Conservation (phyloP, 73 alveolate genomes). For the Stentor roeselii region DNA sequence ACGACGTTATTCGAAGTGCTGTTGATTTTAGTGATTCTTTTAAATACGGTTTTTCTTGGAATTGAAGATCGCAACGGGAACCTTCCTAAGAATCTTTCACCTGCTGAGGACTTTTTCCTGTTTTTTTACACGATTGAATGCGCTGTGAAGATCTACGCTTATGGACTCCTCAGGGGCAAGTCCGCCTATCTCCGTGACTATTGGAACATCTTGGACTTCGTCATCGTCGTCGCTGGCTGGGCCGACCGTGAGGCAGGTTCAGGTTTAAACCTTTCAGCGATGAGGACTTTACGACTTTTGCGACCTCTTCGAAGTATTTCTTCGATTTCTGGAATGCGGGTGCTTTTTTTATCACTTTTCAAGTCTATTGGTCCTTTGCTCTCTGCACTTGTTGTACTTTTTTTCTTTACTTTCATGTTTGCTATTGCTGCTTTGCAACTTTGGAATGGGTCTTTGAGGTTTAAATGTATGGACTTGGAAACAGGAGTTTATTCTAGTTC, state of each 20-base stretch:
- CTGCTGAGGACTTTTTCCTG: slow-evolving; percentile 26
- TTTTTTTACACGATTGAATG: slow-evolving; percentile 18
- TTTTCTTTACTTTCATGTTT: slow-evolving; percentile 86
- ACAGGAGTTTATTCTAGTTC: slow-evolving; percentile 41
- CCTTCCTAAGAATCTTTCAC: not conserved
- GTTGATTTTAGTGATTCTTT: slow-evolving; percentile 15
- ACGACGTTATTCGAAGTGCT: slow-evolving; percentile 28
- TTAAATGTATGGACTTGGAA: slow-evolving; percentile 66
- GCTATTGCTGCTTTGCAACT: slow-evolving; percentile 93
- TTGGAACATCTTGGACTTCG: slow-evolving; percentile 69
- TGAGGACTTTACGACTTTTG: slow-evolving; percentile 46
- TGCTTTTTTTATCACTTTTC: slow-evolving; percentile 39
- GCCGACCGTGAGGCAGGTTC: not conserved
- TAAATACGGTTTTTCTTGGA: slow-evolving; percentile 21
- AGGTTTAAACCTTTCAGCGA: slow-evolving; percentile 37
- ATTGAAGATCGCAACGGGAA: not conserved
- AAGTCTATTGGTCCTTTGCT: slow-evolving; percentile 43
- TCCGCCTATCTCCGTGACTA: slow-evolving; percentile 66
- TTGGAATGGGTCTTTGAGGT: slow-evolving; percentile 81
- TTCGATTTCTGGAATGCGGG: slow-evolving; percentile 46
- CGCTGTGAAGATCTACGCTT: slow-evolving; percentile 48
- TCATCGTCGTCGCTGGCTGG: slow-evolving; percentile 59
- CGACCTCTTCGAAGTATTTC: slow-evolving; percentile 52
- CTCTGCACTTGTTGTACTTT: slow-evolving; percentile 69
- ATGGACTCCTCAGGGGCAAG: slow-evolving; percentile 67